Percentiles rank a stretch among this genome's conserved stretches.
These are phyloP conservation scores for Coemansia sp. DNA, from an alignment of 192 early-diverging fungal genomes.

Conservation along the genomic window DNA sequence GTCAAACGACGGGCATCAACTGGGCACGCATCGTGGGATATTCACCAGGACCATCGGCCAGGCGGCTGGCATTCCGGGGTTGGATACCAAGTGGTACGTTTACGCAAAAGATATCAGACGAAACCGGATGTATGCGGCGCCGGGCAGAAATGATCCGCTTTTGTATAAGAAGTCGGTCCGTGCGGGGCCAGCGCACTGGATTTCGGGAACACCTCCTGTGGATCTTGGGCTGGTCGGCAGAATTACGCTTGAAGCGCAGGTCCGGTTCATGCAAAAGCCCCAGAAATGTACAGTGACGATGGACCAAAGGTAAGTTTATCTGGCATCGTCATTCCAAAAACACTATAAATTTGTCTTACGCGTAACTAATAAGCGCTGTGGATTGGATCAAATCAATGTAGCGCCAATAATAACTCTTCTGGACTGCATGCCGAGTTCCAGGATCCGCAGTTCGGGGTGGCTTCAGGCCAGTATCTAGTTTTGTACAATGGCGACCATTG, in stretches of 20 bases:
- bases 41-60: constrained; percentile 84
- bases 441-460: constrained; percentile 60
- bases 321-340: too few relatives aligned
- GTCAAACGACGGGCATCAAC: constrained; percentile 28
- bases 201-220: constrained; percentile 33
- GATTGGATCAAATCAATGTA: background rate
- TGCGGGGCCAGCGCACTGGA: constrained; percentile 57
- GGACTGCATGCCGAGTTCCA: constrained; percentile 56
- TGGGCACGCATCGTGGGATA: constrained; percentile 63
- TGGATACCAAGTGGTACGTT: constrained; percentile 74
- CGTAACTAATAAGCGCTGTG: background rate
- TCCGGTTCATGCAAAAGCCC: constrained; percentile 64
- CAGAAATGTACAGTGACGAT: constrained; percentile 45
- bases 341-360: background rate
- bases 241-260: constrained; percentile 48
- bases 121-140: constrained; percentile 73
- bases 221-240: background rate
- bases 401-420: background rate
- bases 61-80: constrained; percentile 64
- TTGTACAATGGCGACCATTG: constrained; percentile 66
- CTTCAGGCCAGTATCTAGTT: constrained; percentile 64
- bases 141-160: constrained; percentile 50
- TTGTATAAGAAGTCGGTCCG: constrained; percentile 17
- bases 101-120: constrained; percentile 63
- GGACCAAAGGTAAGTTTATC: background rate